These are phyloP conservation scores for Helicostylum pulchrum DNA, from an alignment of 192 early-diverging fungal genomes.

Conservation along the genomic window DNA sequence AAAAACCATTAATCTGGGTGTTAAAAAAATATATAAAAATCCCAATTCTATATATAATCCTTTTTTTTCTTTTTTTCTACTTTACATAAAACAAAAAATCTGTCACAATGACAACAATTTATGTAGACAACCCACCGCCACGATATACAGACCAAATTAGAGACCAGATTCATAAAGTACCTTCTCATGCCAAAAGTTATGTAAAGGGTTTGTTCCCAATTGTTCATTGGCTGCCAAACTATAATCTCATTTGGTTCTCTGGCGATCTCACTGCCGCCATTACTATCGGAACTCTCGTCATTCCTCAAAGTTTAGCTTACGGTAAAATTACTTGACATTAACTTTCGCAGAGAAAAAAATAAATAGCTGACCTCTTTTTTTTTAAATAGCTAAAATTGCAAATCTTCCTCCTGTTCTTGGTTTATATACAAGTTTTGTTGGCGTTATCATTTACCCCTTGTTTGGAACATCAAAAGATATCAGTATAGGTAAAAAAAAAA, in stretches of 20 bases:
- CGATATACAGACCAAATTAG: constrained; percentile 1
- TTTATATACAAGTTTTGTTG: constrained; percentile 72
- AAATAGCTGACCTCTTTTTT: neutral
- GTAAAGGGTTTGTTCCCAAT: constrained; percentile 42
- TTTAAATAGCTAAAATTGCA: constrained; percentile 59
- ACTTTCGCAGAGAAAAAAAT: neutral
- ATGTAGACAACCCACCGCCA: neutral
- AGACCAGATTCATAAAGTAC: neutral
- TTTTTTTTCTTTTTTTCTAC: neutral
- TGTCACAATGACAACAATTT: neutral
- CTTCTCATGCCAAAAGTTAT: constrained; percentile 7
- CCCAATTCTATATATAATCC: neutral
- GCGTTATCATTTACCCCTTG: constrained; percentile 64
- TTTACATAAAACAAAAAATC: neutral
- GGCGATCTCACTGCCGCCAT: constrained; percentile 69
- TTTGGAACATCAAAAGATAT: constrained; percentile 75
- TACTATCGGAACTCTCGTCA: constrained; percentile 71
- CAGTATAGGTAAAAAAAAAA: constrained; percentile 56
- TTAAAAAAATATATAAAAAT: too few species aligned
- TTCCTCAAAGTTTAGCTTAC: constrained; percentile 75
- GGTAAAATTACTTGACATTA: constrained; percentile 19
- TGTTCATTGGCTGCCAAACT: constrained; percentile 47
- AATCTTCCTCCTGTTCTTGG: constrained; percentile 69
- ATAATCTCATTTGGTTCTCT: constrained; percentile 53
- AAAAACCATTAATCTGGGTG: too few species aligned